phyloP scores from a whole-genome alignment of 495 filamentous ascomycete genomes.

The Xylaria scruposa region DNA sequence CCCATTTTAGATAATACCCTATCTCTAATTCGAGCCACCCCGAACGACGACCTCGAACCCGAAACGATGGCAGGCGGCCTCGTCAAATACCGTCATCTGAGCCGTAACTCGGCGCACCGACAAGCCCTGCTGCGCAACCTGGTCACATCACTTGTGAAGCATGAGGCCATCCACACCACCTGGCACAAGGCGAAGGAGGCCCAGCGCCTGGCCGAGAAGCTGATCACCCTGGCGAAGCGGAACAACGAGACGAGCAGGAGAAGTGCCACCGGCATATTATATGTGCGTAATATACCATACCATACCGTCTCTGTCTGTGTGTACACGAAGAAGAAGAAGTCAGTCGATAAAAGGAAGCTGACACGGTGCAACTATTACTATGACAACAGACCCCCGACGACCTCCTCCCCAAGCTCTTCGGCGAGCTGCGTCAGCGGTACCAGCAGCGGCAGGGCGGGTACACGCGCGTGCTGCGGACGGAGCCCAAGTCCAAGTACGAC shows the following conservation, averaged over 20 bases:
- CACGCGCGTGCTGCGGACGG: constrained; percentile 89
- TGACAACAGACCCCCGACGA: constrained; percentile 58
- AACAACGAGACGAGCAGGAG: constrained; percentile 77
- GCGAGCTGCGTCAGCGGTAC: constrained; percentile 81
- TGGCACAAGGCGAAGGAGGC: constrained; percentile 97
- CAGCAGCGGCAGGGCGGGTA: constrained; percentile 84
- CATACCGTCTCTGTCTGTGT: not conserved
- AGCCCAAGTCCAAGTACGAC: constrained; percentile 76
- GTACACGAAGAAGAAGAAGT: too few relatives aligned
- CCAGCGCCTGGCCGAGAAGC: constrained; percentile 87
- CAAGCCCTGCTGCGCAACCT: constrained; percentile 94
- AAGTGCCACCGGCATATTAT: constrained; percentile 77
- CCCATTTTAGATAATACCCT: too few relatives aligned
- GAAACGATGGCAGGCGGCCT: constrained; percentile 79
- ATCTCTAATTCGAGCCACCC: not conserved
- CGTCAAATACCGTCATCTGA: constrained; percentile 84
- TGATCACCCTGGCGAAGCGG: constrained; percentile 91
- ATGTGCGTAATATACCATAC: constrained; percentile 61
- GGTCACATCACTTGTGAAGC: constrained; percentile 90
- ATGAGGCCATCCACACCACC: constrained; percentile 93
- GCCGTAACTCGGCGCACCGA: constrained; percentile 82
- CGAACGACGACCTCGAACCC: not conserved
- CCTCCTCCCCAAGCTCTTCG: constrained; percentile 87
- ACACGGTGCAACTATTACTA: not conserved
- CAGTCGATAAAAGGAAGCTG: too few relatives aligned